Evolutionary conservation across 2,329 filamentous ascomycete species (phyloP).

Genomic region (Trichoderma koningii): DNA sequence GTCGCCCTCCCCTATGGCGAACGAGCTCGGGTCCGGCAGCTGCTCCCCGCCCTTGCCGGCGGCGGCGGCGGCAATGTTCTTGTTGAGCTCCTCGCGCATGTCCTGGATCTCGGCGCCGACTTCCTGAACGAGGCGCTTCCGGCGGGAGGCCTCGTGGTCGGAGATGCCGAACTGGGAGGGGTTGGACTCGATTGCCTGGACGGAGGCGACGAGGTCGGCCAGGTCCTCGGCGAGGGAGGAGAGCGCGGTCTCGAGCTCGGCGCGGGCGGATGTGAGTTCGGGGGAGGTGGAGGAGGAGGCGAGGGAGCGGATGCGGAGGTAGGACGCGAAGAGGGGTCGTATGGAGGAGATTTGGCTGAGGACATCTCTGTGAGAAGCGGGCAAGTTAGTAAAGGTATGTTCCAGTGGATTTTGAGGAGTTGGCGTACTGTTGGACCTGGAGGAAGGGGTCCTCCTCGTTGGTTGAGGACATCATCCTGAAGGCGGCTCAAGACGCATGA

Average conservation of each 20-base stretch:
- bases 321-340: constrained; percentile 88
- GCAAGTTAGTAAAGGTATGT: constrained; percentile 15
- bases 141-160: constrained; percentile 75
- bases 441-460: constrained; percentile 71
- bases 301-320: constrained; percentile 91
- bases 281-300: constrained; percentile 71
- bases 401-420: neutral
- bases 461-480: constrained; percentile 66
- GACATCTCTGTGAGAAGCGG: constrained; percentile 68
- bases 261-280: constrained; percentile 77
- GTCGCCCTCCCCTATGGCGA: constrained; percentile 55
- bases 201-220: constrained; percentile 81
- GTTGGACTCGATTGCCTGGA: constrained; percentile 83
- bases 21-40: constrained; percentile 56
- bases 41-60: constrained; percentile 38
- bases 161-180: constrained; percentile 86
- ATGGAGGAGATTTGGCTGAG: constrained; percentile 77
- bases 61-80: constrained; percentile 47
- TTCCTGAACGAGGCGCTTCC: constrained; percentile 81
- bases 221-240: constrained; percentile 78
- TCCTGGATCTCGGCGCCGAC: constrained; percentile 85
- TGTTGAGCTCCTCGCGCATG: constrained; percentile 80
- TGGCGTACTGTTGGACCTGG: constrained; percentile 66
- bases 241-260: constrained; percentile 68
- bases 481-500: constrained; percentile 32